A percentile compares a stretch with the other conserved stretches of the same genome.
phyloP scores from a whole-genome alignment of 148 eudicot genomes.

The Nepenthes gracilis region DNA sequence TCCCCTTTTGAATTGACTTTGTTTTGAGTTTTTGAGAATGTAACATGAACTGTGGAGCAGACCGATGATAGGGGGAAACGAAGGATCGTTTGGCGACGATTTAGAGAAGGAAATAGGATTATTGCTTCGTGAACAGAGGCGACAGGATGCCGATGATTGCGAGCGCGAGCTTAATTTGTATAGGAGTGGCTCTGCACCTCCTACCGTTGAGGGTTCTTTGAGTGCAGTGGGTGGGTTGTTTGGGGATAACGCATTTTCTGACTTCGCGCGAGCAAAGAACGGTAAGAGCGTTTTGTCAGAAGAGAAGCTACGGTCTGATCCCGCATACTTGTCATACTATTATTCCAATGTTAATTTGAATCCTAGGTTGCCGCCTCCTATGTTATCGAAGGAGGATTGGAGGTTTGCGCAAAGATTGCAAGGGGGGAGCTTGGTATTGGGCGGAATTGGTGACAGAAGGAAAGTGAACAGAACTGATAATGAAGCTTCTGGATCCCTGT shows the following conservation, averaged over 20 bases:
- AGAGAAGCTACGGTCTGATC: slow-evolving; percentile 95
- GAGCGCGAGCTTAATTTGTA: slow-evolving; percentile 75
- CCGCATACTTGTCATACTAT: slow-evolving; percentile 77
- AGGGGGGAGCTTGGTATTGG: slow-evolving; percentile 70
- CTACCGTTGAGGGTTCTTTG: slow-evolving; percentile 89
- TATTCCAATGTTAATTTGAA: slow-evolving; percentile 80
- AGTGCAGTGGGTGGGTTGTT: slow-evolving; percentile 79
- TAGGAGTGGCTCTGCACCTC: slow-evolving; percentile 98
- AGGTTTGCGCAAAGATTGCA: slow-evolving; percentile 69
- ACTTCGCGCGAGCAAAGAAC: slow-evolving; percentile 29
- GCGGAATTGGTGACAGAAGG: slow-evolving; percentile 88
- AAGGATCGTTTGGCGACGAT: slow-evolving; percentile 76
- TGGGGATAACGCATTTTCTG: slow-evolving; percentile 37
- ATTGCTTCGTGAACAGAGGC: slow-evolving; percentile 57
- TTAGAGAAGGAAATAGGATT: slow-evolving; percentile 73
- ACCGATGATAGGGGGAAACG: slow-evolving; percentile 45
- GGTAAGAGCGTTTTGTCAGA: slow-evolving; percentile 63
- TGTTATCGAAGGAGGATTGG: slow-evolving; percentile 89
- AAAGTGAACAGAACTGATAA: slow-evolving; percentile 50
- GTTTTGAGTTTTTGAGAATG: slow-evolving; percentile 20
- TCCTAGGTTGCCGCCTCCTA: slow-evolving; percentile 92
- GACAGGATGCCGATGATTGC: slow-evolving; percentile 51
- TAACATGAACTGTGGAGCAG: slow-evolving; percentile 63
- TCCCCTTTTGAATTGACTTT: slow-evolving; percentile 16
- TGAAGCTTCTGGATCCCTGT: slow-evolving; percentile 46